Conservation (phyloP, 192 early-diverging fungal species). For the Glomus cerebriforme region DNA sequence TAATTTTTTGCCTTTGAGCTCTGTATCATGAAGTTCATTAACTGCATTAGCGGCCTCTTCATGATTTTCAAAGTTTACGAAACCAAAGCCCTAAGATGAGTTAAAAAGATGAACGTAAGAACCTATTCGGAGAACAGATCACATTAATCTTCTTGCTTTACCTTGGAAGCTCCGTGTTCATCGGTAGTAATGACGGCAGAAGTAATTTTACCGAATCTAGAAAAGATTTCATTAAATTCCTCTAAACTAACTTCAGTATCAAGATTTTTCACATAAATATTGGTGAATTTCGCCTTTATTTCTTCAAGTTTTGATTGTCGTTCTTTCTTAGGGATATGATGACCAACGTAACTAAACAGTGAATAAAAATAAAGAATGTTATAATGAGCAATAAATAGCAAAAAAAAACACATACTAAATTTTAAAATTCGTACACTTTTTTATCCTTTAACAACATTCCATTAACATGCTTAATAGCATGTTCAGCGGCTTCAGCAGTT, state of each 20-base stretch:
- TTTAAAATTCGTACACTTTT: constrained; percentile 69
- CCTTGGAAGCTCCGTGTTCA: constrained; percentile 80
- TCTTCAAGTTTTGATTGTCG: constrained; percentile 89
- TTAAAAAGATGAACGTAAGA: not conserved
- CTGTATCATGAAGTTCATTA: constrained; percentile 91
- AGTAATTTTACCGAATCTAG: constrained; percentile 77
- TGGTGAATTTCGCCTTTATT: constrained; percentile 91
- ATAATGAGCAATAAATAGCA: not conserved
- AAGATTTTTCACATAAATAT: constrained; percentile 98
- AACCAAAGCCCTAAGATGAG: constrained; percentile 74
- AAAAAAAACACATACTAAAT: constrained; percentile 3
- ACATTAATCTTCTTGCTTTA: not conserved
- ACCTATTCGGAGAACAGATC: not conserved
- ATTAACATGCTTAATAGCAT: constrained; percentile 96
- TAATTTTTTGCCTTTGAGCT: constrained; percentile 86
- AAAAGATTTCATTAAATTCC: constrained; percentile 79
- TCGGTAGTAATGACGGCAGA: constrained; percentile 78
- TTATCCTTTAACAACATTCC: constrained; percentile 99
- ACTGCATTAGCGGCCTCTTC: constrained; percentile 88
- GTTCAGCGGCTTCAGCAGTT: constrained; percentile 87
- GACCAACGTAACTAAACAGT: constrained; percentile 76
- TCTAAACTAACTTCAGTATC: constrained; percentile 78
- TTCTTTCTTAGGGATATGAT: constrained; percentile 91
- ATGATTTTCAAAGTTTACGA: constrained; percentile 94
- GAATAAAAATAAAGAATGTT: constrained; percentile 18